Base-by-base conservation (phyloP, 2,329 filamentous ascomycete genomes). In the Colletotrichum gloeosporioides region DNA sequence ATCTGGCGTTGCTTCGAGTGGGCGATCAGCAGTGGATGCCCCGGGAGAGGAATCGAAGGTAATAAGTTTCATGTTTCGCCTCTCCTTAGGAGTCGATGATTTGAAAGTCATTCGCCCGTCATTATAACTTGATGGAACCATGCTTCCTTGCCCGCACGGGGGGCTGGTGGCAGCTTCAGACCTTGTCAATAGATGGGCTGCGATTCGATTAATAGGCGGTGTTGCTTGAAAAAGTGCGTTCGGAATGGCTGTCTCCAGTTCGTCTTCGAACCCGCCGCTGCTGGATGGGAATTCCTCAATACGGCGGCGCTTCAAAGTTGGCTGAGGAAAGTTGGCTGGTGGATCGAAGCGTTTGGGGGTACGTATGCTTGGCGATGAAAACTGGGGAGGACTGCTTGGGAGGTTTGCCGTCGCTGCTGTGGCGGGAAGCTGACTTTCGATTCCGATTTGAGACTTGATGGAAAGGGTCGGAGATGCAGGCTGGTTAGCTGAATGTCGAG, bases 161-260 rank as follows among this genome's bases (percentile, higher is more conserved):
- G 80, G 80, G 27, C 77, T 78, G 15, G 70, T 68, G 15, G 71
- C 16, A 25, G 71, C 71, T 29, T 71, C 44, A 31, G 71, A 36
- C 12, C 34, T 63, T 9, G 69, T 68, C 12, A 62, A 36, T 16
- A 71, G 16, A 36, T 32, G 76, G 9, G 64, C 73, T 13, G 73
- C 73, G 8, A 63, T 34, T 32, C 39, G 69, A 55, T 74, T 77
- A 53, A 78, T 63, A 8, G 73, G 74, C 13, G 76, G 70, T n/a
- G 69, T 77, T 29, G 73, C 73, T 63, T 70, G 66, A 16, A 25
- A n/a, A n/a, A 78, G 79, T 8, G 80, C 82, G 49, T 81, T 81
- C 3, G 84, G 84, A 6, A 85, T 77, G 44, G 82, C 81, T 63
- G 82, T 81, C 63, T 87, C 86, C n/a, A 86, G 73, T 10, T 85